Base-by-base conservation (phyloP, 768 basidiomycete genomes). In the Antrodiella citrinella region DNA sequence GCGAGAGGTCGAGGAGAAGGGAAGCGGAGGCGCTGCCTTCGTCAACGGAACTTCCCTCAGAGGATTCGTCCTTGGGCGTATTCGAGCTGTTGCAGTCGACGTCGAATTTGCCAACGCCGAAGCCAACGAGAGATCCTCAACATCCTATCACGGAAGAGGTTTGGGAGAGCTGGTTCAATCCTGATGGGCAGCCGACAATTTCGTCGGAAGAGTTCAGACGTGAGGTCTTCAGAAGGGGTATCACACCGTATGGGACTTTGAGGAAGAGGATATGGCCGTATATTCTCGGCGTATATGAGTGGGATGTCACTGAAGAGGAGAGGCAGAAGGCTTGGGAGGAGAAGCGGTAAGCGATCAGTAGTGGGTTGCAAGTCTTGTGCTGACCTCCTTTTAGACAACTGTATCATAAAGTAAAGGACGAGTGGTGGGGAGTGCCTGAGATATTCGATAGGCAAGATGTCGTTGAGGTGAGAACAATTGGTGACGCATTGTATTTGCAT, bases 231-330 rank as follows among this genome's bases (percentile, higher is more conserved):
- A 75, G 82, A 57, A 72, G 89, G 52, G 91, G 91, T 0, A 67
- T 91, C 44, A 69, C 68, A 43, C 65, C 77, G 7, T 67, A 72
- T 18, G 77, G 75, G 2, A 71, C 65, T 1, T 58, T 88, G 26
- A 69, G 96, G 58, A 78, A 80, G 62, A 80, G 80, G 49, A 74
- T 91, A 0, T 99, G 96, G 96, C 92, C 93, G 2, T 92, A 91
- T 63, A 63, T 98, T 23, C 73, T 98, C 4, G 88, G 86, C 19
- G 86, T 96, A 2, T 74, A 85, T 26, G 78, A 80, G 22, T 98
- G 95, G 95, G 75, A 85, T 52, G 73, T 73, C 0, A 84, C 81
- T 2, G 62, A 75, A 3, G 72, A 68, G 22, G 83, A 89, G 59
- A 72, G 91, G 44, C 73, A 73, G 50, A 63, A 61, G 23, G 68